Base-by-base conservation (phyloP, 2,329 filamentous ascomycete genomes). In the Colletotrichum incanum region DNA sequence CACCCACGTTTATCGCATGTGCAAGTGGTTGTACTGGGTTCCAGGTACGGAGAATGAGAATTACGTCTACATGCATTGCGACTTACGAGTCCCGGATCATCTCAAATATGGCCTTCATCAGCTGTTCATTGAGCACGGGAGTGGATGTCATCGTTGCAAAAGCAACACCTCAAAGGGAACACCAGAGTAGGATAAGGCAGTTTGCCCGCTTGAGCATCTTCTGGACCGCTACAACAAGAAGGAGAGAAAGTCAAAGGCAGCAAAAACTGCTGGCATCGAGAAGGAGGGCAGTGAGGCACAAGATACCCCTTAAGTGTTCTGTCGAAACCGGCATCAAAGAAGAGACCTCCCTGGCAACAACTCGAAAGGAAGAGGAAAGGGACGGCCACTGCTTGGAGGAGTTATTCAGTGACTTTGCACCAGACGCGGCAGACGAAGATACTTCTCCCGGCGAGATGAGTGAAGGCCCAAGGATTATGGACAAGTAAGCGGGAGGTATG, bases 101-200 rank as follows among this genome's bases (percentile, higher is more conserved):
- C 79, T 89, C 60, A 90, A 90, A 76, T 90, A 90, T 64, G 81
- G 84, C 8, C 80, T 90, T 8, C 88, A 90, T 75, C 86, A 88
- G 73, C 80, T 90, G 5, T 85, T 90, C 70, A 87, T 90, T 28
- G 81, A 82, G 11, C 88, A 90, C 71, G 88, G 88, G 0, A 83
- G 87, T 73, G 79, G 77, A 1, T 90, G 88, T 68, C 79, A 79
- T 41, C 82, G 84, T 55, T 89, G 88, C 76, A 82, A 81, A 67
- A 80, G 82, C 62, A 79, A 76, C 34, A 94, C 92, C 0, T 87
- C 88, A 0, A 84, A 88, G 74, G 87, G 86, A 1, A 92, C 88
- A 61, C 86, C 86, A 34, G 88, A 87, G 0, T 94, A 93, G 91
- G 85, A 90, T 4, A 83, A 90, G 20, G 88, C 78, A 1, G 76